Conservation (phyloP, 257 asterid species). For the Schizonepeta tenuifolia region DNA sequence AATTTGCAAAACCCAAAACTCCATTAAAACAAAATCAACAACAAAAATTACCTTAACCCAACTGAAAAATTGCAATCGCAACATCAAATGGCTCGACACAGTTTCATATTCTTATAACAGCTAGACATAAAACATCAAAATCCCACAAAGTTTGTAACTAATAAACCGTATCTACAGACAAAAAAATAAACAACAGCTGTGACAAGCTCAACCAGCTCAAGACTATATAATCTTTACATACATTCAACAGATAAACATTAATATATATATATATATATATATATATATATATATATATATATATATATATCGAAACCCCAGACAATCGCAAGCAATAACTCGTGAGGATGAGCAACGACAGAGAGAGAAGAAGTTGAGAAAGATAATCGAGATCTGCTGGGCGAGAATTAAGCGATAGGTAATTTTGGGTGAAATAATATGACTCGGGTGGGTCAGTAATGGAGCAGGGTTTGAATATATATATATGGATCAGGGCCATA, state of each 20-base stretch:
- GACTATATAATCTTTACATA: background rate
- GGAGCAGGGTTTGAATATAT: too few species aligned
- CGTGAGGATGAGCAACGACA: too few species aligned
- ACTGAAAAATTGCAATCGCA: constrained; percentile 2
- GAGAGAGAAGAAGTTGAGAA: too few species aligned
- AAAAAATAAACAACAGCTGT: background rate
- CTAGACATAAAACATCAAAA: constrained; percentile 5
- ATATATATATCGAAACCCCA: too few species aligned
- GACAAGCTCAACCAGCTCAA: constrained; percentile 20
- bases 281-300: too few species aligned
- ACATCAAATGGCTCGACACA: constrained; percentile 17
- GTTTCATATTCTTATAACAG: constrained; percentile 4
- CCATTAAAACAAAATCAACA: constrained; percentile 18
- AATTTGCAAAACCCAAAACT: background rate
- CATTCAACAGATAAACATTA: constrained; percentile 18
- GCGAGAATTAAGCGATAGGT: too few species aligned
- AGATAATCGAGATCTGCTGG: too few species aligned
- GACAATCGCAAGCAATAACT: too few species aligned
- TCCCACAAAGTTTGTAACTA: background rate
- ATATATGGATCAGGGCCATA: too few species aligned
- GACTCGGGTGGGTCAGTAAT: too few species aligned
- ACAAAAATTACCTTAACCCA: constrained; percentile 11
- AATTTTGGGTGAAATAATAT: too few species aligned
- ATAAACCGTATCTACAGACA: constrained; percentile 34
- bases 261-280: too few species aligned